These are phyloP conservation scores for Monosporascus sp. DNA, from an alignment of 2,329 filamentous ascomycete species.

Conservation along the genomic window DNA sequence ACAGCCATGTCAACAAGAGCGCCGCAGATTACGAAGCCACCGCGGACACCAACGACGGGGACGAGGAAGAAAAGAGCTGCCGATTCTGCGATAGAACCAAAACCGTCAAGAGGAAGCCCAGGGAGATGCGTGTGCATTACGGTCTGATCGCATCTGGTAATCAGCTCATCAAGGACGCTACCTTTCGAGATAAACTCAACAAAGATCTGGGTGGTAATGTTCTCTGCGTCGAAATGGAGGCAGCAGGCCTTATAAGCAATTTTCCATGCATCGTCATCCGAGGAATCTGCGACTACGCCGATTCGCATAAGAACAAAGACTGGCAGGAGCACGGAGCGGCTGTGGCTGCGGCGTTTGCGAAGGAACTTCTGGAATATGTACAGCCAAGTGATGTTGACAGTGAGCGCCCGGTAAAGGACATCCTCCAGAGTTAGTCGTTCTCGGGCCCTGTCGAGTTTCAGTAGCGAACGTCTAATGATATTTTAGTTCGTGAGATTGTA, in stretches of 20 bases:
- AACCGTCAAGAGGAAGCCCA: conserved; percentile 8
- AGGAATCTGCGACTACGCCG: conserved; percentile 21
- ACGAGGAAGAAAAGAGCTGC: conserved; percentile 8
- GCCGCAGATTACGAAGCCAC: background rate
- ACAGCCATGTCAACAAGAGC: background rate
- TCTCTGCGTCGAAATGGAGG: conserved; percentile 17
- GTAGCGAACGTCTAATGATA: background rate
- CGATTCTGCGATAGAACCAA: conserved; percentile 10
- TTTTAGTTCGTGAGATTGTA: background rate
- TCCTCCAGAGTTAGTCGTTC: background rate
- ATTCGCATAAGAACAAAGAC: conserved; percentile 19
- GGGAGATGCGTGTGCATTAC: conserved; percentile 17
- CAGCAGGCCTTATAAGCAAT: conserved; percentile 14
- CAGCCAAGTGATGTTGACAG: background rate
- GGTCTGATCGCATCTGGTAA: conserved; percentile 22
- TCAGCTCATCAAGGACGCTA: conserved; percentile 18
- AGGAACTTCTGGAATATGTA: conserved; percentile 6
- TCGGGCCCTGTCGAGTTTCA: background rate
- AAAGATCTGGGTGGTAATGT: conserved; percentile 3
- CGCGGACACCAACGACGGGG: background rate
- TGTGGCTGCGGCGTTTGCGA: conserved; percentile 13
- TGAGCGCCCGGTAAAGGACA: background rate
- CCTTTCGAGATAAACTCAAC: conserved; percentile 9
- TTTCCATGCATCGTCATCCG: conserved; percentile 21
- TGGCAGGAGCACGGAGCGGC: conserved; percentile 18